Evolutionary conservation across 106 monocot genomes (phyloP), one percentile per base, ranked within the genome.

Genomic region (Allium sativum): DNA sequence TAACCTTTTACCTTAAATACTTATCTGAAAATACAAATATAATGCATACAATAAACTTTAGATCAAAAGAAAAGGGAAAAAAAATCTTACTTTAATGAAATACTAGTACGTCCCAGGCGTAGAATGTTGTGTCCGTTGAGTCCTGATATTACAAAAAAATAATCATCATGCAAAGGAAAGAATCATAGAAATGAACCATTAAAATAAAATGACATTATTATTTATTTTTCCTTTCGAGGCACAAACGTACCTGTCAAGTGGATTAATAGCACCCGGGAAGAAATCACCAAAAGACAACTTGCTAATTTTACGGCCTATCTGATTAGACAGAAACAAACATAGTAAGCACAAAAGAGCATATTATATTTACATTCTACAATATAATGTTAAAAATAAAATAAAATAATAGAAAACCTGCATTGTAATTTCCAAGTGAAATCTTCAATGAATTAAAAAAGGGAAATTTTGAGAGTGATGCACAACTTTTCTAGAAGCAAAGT

Each of bases 11-110:
- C n/a, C n/a, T n/a, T n/a, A n/a, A n/a, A n/a, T n/a, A n/a, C n/a
- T n/a, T n/a, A n/a, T n/a, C n/a, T n/a, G n/a, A n/a, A n/a, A n/a
- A n/a, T n/a, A n/a, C n/a, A n/a, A n/a, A n/a, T n/a, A n/a, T n/a
- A n/a, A n/a, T n/a, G n/a, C n/a, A n/a, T n/a, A n/a, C n/a, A n/a
- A n/a, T n/a, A n/a, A n/a, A n/a, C n/a, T n/a, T n/a, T n/a, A n/a
- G n/a, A 57, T 57, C 57, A 57, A 40, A 6, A 43, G 43, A 13
- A 8, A n/a, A n/a, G n/a, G n/a, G n/a, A 13, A 59, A 68, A 53
- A 40, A 2, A n/a, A n/a, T n/a, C 78, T 74, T 56, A 96, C 95
- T 78, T 96, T 96, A 44, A 96, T 78, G 61, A 96, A 96, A 56
- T 96, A 96, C 50, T 91, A 84, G 48, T 96, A 96, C 59, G 80